These are phyloP conservation scores for Globisporangium camurandrum DNA, from an alignment of 352 stramenopile genomes.

Conservation along the genomic window DNA sequence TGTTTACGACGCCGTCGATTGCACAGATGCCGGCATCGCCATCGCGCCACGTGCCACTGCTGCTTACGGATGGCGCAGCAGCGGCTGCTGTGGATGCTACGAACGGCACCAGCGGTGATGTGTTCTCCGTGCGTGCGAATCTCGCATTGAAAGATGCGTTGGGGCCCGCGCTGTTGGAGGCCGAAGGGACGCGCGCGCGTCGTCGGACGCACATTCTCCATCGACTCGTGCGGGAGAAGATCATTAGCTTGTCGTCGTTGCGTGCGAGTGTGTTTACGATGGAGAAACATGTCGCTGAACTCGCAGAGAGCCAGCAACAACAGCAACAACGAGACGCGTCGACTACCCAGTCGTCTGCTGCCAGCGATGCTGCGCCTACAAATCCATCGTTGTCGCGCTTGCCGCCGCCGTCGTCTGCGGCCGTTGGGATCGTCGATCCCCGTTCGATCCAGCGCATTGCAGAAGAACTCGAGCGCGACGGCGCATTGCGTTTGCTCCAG, in stretches of 20 bases:
- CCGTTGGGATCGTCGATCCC: constrained; percentile 58
- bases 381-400: not conserved
- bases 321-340: not conserved
- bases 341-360: not conserved
- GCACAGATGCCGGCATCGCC: not conserved
- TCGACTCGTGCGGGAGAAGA: constrained; percentile 54
- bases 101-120: constrained; percentile 1
- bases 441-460: constrained; percentile 67
- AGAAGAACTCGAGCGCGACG: constrained; percentile 45
- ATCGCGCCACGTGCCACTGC: not conserved
- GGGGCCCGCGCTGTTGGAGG: constrained; percentile 35
- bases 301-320: not conserved
- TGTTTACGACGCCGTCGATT: constrained; percentile 30
- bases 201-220: constrained; percentile 55
- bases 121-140: constrained; percentile 41
- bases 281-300: constrained; percentile 27
- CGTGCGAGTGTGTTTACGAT: constrained; percentile 72
- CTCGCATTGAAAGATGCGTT: constrained; percentile 53
- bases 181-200: constrained; percentile 52
- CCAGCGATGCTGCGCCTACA: not conserved
- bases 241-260: constrained; percentile 71
- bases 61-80: constrained; percentile 7
- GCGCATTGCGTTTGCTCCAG: constrained; percentile 44
- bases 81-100: not conserved
- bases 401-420: constrained; percentile 7